phyloP scores from a whole-genome alignment of 2,329 filamentous ascomycete species.

The Penicillium sp. region DNA sequence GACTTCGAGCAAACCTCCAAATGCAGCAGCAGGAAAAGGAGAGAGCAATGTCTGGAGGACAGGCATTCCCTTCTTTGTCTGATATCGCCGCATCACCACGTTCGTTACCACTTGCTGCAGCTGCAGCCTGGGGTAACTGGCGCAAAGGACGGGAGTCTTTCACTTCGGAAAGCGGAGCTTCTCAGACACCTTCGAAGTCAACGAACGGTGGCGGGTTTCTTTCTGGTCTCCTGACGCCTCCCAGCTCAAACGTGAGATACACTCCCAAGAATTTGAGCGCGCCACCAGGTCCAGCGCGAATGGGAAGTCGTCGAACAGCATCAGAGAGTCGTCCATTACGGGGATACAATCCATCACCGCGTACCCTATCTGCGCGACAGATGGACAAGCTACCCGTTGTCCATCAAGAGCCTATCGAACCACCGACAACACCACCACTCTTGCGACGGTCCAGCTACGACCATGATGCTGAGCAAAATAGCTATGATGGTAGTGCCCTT shows the following conservation, averaged over 20 bases:
- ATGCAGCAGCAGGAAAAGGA: conserved; percentile 98
- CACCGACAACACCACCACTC: conserved; percentile 51
- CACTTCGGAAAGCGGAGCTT: conserved; percentile 23
- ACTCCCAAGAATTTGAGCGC: conserved; percentile 47
- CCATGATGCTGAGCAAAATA: conserved; percentile 53
- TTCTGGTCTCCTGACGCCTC: conserved; percentile 84
- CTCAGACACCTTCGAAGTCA: conserved; percentile 59
- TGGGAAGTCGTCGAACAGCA: conserved; percentile 23
- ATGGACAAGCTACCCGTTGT: conserved; percentile 21
- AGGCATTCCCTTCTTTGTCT: conserved; percentile 69
- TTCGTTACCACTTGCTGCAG: conserved; percentile 73
- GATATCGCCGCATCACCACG: conserved; percentile 75
- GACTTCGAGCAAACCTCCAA: conserved; percentile 87
- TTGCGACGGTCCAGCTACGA: conserved; percentile 56
- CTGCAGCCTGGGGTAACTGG: conserved; percentile 98
- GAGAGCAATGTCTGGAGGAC: conserved; percentile 66
- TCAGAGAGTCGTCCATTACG: conserved; percentile 34
- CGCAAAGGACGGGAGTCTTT: conserved; percentile 62
- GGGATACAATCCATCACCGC: conserved; percentile 25
- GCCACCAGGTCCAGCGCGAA: conserved; percentile 20
- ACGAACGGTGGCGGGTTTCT: conserved; percentile 59
- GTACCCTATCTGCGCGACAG: conserved; percentile 29
- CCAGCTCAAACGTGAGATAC: conserved; percentile 67
- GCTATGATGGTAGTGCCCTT: conserved; percentile 45
- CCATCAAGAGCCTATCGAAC: conserved; percentile 23